A percentile compares a stretch with the other conserved stretches of the same genome.
Evolutionary conservation across 2,329 filamentous ascomycete species (phyloP).

Genomic region (Periconia sp.): DNA sequence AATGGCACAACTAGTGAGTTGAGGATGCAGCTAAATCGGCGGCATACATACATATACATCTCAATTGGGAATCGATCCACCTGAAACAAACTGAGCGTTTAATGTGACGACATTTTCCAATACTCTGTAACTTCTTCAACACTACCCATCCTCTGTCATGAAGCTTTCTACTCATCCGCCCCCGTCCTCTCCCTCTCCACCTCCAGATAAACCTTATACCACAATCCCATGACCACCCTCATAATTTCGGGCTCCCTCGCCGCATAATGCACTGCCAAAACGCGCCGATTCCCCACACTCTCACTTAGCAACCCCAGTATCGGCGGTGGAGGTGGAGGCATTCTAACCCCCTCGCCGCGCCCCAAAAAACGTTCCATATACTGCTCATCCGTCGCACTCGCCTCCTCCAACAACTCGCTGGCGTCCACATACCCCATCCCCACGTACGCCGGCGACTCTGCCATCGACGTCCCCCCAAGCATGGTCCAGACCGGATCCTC

Average conservation of each 20-base stretch:
- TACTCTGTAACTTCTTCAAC: no score
- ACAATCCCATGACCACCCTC: constrained; percentile 20
- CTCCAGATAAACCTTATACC: constrained; percentile 14
- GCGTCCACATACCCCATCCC: constrained; percentile 13
- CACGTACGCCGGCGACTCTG: background rate
- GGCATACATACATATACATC: no score
- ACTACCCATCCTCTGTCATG: no score
- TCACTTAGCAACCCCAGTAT: constrained; percentile 8
- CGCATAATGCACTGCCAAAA: constrained; percentile 18
- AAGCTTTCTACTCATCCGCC: background rate
- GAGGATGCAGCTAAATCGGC: no score
- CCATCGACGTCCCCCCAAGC: background rate
- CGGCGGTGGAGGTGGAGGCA: constrained; percentile 2
- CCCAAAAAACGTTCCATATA: constrained; percentile 11
- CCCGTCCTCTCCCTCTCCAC: background rate
- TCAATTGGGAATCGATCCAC: no score
- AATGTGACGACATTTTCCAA: no score
- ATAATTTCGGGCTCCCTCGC: constrained; percentile 25
- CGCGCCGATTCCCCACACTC: constrained; percentile 10
- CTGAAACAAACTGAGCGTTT: no score
- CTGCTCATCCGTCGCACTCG: constrained; percentile 5
- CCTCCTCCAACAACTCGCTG: constrained; percentile 7
- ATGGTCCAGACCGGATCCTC: constrained; percentile 6
- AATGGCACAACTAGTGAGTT: no score
- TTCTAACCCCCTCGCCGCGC: background rate